Evolutionary conservation across 495 filamentous ascomycete genomes (phyloP).

Genomic region (Podospora conica): DNA sequence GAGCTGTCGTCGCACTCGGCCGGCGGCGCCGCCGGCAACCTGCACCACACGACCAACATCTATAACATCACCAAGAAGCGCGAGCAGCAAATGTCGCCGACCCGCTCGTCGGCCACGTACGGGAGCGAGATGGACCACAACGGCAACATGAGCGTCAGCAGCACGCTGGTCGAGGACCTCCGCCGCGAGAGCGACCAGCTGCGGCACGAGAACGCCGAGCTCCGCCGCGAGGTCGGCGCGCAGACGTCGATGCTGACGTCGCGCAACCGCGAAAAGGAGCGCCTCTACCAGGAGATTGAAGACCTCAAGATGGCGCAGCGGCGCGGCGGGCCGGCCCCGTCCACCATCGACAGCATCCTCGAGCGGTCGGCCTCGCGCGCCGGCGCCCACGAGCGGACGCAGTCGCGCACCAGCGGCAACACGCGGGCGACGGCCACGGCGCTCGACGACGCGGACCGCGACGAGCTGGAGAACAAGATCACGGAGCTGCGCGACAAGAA

Average conservation of each 20-base stretch:
- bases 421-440: constrained; percentile 56
- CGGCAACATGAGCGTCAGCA: constrained; percentile 49
- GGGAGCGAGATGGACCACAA: constrained; percentile 52
- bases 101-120: constrained; percentile 57
- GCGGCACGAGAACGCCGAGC: constrained; percentile 85
- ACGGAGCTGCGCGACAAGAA: constrained; percentile 80
- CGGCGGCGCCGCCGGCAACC: constrained; percentile 29
- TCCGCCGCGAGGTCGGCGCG: constrained; percentile 85
- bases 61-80: constrained; percentile 58
- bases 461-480: constrained; percentile 76
- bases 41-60: constrained; percentile 53
- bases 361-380: constrained; percentile 88
- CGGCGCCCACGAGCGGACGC: constrained; percentile 55
- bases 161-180: constrained; percentile 61
- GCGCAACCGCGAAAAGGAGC: constrained; percentile 87
- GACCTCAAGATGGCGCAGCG: constrained; percentile 84
- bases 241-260: constrained; percentile 98
- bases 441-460: constrained; percentile 72
- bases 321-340: constrained; percentile 49
- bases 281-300: constrained; percentile 93
- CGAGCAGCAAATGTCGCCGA: constrained; percentile 51
- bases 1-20: constrained; percentile 42
- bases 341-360: constrained; percentile 84
- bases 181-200: constrained; percentile 65
- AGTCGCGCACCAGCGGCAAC: constrained; percentile 64